Conservation (phyloP, 306 rosid genomes). For the Crataegus laevigata region DNA sequence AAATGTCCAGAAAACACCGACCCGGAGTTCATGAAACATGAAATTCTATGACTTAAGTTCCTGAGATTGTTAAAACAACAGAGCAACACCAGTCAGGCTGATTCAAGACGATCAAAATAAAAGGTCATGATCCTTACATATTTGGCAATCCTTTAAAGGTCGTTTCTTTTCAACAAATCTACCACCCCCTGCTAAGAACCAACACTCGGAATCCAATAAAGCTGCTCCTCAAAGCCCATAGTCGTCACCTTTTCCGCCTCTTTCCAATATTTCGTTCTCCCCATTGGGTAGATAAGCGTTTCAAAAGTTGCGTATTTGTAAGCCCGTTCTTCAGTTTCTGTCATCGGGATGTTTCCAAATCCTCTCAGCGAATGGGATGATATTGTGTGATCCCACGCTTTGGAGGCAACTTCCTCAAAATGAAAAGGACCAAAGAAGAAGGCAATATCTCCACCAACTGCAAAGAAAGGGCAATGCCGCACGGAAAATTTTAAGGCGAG, state of each 20-base stretch:
- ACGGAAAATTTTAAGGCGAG: not conserved
- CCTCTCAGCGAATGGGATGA: conserved; percentile 47
- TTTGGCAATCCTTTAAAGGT: not conserved
- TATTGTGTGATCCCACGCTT: conserved; percentile 59
- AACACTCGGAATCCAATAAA: conserved; percentile 4
- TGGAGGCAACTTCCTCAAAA: conserved; percentile 55
- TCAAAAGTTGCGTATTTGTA: not conserved
- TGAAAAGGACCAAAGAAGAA: conserved; percentile 49
- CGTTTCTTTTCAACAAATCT: conserved; percentile 18
- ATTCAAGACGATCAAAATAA: conserved; percentile 4
- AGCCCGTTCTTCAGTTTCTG: not conserved
- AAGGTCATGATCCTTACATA: conserved; percentile 6
- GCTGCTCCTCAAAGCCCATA: conserved; percentile 8
- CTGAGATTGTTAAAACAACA: conserved; percentile 1
- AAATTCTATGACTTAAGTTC: not conserved
- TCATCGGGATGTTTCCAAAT: not conserved
- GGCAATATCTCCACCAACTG: conserved; percentile 60
- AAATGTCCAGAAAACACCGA: not conserved
- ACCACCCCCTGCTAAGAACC: conserved; percentile 9
- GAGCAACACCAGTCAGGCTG: conserved; percentile 4
- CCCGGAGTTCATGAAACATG: not conserved
- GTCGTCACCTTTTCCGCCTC: not conserved
- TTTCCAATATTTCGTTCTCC: not conserved
- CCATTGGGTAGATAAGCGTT: conserved; percentile 1
- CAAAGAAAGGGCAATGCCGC: not conserved